Percentiles rank a stretch among this genome's conserved stretches.
Evolutionary conservation across 108 stramenopile genomes (phyloP).

Genomic region (Conticribra guillardii): DNA sequence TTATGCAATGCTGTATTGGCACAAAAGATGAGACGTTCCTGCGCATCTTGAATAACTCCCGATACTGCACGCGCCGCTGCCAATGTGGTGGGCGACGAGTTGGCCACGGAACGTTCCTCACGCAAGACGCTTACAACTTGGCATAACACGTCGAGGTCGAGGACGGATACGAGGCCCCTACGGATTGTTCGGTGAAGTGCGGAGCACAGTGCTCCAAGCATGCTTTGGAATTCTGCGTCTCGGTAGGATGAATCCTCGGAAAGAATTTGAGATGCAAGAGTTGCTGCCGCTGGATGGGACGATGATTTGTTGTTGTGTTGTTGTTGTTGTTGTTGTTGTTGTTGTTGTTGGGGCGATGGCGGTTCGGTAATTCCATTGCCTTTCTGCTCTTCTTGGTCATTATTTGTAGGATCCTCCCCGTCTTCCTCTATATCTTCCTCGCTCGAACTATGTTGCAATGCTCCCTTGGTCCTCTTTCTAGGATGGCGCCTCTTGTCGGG

Average conservation of each 20-base stretch:
- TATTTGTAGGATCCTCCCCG: constrained; percentile 24
- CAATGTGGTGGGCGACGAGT: constrained; percentile 69
- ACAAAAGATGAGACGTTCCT: constrained; percentile 90
- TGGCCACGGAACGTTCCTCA: constrained; percentile 82
- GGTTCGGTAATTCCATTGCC: constrained; percentile 6
- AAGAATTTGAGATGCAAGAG: constrained; percentile 63
- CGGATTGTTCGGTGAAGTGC: constrained; percentile 85
- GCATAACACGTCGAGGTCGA: constrained; percentile 84
- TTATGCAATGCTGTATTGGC: constrained; percentile 74
- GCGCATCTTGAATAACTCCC: constrained; percentile 86
- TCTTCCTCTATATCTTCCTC: constrained; percentile 40
- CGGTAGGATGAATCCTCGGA: constrained; percentile 69
- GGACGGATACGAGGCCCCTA: constrained; percentile 75
- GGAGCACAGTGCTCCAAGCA: constrained; percentile 72
- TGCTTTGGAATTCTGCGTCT: constrained; percentile 79
- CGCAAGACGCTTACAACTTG: constrained; percentile 86
- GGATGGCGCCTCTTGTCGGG: constrained; percentile 44
- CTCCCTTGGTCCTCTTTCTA: constrained; percentile 16
- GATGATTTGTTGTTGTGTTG: constrained; percentile 12
- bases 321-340: constrained; percentile 6
- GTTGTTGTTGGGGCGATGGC: constrained; percentile 4
- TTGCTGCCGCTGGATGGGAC: constrained; percentile 26
- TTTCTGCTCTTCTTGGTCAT: constrained; percentile 16
- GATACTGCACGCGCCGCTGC: constrained; percentile 84
- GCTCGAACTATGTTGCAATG: constrained; percentile 1